Evolutionary conservation across 2,329 filamentous ascomycete genomes (phyloP).

Genomic region (Claviceps sp.): DNA sequence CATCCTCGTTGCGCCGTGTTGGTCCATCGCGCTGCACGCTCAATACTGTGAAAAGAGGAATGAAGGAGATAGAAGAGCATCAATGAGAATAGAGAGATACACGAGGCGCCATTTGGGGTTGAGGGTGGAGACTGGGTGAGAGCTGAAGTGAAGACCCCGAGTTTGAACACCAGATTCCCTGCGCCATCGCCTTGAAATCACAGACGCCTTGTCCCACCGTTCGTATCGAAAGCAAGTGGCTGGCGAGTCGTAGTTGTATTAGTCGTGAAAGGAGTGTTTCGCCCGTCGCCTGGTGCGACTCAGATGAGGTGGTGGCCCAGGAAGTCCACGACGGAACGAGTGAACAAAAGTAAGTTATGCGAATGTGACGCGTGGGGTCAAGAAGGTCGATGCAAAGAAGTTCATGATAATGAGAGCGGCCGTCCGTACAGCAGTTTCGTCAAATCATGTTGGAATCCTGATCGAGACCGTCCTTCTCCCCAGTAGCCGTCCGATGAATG

Average conservation of each 20-base stretch:
- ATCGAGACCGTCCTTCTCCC: neutral
- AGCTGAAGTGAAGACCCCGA: neutral
- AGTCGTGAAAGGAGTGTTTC: slow-evolving; percentile 1
- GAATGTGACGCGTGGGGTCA: neutral
- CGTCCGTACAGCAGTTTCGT: neutral
- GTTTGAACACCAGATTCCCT: neutral
- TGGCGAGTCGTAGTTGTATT: neutral
- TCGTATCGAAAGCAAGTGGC: neutral
- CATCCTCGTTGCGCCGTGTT: slow-evolving; percentile 5
- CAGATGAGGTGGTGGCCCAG: neutral
- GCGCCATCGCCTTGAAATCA: neutral
- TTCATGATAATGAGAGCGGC: neutral
- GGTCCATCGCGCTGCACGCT: neutral
- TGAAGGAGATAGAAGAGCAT: slow-evolving; percentile 6
- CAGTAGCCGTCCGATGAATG: slow-evolving; percentile 3
- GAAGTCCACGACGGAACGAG: neutral
- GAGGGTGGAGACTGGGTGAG: slow-evolving; percentile 14
- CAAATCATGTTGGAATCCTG: neutral
- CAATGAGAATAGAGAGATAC: slow-evolving; percentile 2
- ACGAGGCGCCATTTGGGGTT: slow-evolving; percentile 9
- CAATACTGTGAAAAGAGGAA: neutral
- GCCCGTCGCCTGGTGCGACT: neutral
- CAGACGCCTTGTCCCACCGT: neutral
- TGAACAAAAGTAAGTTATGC: neutral
- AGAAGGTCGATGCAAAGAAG: slow-evolving; percentile 1